Conservation (phyloP, 805 yeast genomes). For the Lachancea sp. region DNA sequence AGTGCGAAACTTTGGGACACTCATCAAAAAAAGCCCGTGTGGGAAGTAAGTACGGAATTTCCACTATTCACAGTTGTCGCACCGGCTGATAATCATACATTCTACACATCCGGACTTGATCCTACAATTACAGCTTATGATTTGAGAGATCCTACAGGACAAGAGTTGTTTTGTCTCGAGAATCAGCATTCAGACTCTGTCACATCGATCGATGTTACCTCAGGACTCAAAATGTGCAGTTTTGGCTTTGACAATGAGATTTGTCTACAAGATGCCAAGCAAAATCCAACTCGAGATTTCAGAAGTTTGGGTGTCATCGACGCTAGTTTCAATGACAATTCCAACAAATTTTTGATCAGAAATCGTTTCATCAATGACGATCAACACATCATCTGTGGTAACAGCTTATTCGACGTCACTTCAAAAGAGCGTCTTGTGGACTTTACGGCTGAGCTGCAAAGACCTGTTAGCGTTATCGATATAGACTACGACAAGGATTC, state of each 20-base stretch:
- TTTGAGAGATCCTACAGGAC: conserved; percentile 4
- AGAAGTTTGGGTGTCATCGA: neutral
- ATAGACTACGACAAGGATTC: conserved; percentile 5
- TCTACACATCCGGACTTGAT: conserved; percentile 64
- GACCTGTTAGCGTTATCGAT: conserved; percentile 2
- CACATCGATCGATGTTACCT: conserved; percentile 3
- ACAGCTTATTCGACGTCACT: conserved; percentile 5
- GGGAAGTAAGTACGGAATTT: conserved; percentile 40
- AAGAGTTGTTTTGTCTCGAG: conserved; percentile 2
- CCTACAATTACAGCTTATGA: conserved; percentile 58
- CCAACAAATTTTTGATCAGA: conserved; percentile 4
- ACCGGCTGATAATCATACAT: conserved; percentile 28
- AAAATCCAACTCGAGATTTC: conserved; percentile 1
- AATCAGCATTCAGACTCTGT: conserved; percentile 4
- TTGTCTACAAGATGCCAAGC: conserved; percentile 4
- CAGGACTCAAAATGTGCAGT: conserved; percentile 6
- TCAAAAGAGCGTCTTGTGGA: conserved; percentile 1
- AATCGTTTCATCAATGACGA: conserved; percentile 3
- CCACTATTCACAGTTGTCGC: conserved; percentile 52
- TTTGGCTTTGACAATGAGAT: conserved; percentile 5
- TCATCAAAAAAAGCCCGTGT: conserved; percentile 42
- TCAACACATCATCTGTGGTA: conserved; percentile 2
- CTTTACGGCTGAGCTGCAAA: neutral
- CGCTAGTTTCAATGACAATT: neutral
- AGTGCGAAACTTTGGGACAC: conserved; percentile 56